Evolutionary conservation across 441 rosid species (phyloP).

Genomic region (Euphorbia corollata): DNA sequence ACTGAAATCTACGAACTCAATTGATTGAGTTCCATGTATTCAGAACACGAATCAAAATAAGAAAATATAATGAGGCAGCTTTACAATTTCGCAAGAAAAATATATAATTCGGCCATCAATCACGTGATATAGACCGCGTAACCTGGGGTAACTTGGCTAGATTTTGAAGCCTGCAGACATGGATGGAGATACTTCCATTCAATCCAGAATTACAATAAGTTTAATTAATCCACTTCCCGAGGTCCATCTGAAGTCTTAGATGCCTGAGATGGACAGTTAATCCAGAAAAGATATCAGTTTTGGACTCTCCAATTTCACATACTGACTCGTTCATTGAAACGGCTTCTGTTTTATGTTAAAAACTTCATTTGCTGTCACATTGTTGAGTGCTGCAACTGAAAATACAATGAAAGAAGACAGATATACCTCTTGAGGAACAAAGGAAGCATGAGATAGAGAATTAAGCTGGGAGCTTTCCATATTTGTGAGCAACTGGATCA

Average conservation of each 20-base stretch:
- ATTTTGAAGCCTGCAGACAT: not conserved
- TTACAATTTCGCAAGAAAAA: not conserved
- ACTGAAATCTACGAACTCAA: not conserved
- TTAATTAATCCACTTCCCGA: constrained; percentile 10
- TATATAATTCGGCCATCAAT: not conserved
- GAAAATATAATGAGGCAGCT: not conserved
- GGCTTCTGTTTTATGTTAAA: no score
- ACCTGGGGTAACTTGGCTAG: constrained; percentile 3
- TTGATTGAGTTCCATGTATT: no score
- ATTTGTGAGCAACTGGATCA: constrained; percentile 44
- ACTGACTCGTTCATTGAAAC: no score
- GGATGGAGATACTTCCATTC: not conserved
- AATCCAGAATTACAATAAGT: not conserved
- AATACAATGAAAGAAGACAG: not conserved
- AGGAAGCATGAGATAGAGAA: constrained; percentile 34
- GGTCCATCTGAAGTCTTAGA: constrained; percentile 13
- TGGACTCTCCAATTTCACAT: not conserved
- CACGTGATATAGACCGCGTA: not conserved
- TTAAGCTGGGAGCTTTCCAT: constrained; percentile 56
- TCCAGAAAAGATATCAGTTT: not conserved
- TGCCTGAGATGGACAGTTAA: constrained; percentile 16
- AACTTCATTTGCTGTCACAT: not conserved
- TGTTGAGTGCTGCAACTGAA: not conserved
- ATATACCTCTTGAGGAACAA: constrained; percentile 28
- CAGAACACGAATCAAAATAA: not conserved